Percentiles rank a stretch among this genome's conserved stretches.
phyloP scores from a whole-genome alignment of 2,329 filamentous ascomycete genomes.

The Polytolypa hystricis region DNA sequence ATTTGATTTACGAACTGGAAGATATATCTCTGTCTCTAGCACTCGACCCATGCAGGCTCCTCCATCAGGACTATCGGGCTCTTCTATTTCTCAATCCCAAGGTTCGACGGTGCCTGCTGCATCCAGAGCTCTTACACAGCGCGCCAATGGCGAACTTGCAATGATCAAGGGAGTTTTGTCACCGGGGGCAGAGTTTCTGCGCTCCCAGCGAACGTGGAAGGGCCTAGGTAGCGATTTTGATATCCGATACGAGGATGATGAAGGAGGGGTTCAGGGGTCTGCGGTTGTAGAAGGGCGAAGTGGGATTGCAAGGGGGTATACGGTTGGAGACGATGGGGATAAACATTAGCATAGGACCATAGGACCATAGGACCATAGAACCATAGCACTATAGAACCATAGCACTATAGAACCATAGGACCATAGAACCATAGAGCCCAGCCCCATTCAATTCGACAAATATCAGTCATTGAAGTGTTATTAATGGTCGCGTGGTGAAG shows the following conservation, averaged over 20 bases:
- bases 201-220: conserved; percentile 76
- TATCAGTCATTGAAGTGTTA: too few species aligned
- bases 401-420: too few species aligned
- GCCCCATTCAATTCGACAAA: too few species aligned
- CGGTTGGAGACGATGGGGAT: conserved; percentile 50
- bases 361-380: too few species aligned
- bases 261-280: conserved; percentile 23
- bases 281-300: conserved; percentile 71
- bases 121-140: conserved; percentile 50
- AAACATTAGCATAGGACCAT: conserved; percentile 17
- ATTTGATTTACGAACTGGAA: conserved; percentile 83
- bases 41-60: conserved; percentile 42
- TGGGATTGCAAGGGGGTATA: conserved; percentile 83
- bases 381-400: too few species aligned
- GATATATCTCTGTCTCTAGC: conserved; percentile 65
- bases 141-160: conserved; percentile 59
- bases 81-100: conserved; percentile 17
- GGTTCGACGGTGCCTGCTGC: conserved; percentile 16
- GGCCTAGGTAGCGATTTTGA: conserved; percentile 80
- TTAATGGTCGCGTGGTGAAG: too few species aligned
- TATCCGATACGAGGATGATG: conserved; percentile 48
- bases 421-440: too few species aligned
- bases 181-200: conserved; percentile 78
- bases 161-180: conserved; percentile 79
- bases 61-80: conserved; percentile 21